Conservation (phyloP, 208 protist species). For the Angomonas ambiguus region DNA sequence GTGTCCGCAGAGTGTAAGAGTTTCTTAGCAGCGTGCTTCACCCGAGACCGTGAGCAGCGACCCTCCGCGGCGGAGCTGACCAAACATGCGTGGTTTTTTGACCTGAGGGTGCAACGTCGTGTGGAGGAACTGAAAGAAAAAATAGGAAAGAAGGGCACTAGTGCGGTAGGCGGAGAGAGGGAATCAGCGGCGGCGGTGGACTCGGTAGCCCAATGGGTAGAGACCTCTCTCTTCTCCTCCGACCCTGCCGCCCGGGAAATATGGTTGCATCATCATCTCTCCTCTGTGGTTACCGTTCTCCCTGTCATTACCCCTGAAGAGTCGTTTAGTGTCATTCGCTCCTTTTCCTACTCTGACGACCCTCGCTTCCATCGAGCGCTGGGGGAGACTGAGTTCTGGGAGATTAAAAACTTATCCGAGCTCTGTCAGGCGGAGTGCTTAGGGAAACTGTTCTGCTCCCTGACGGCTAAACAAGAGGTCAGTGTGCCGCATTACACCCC, state of each 20-base stretch:
- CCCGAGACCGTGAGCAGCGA: constrained; percentile 35
- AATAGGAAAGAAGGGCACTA: constrained; percentile 18
- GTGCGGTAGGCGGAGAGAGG: constrained; percentile 16
- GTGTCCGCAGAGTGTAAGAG: constrained; percentile 44
- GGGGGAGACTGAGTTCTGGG: constrained; percentile 62
- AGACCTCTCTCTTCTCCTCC: constrained; percentile 42
- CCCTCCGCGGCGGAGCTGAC: constrained; percentile 39
- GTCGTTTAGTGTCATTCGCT: constrained; percentile 52
- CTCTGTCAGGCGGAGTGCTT: constrained; percentile 46
- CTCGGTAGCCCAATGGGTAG: constrained; percentile 49
- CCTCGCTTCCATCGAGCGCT: constrained; percentile 43
- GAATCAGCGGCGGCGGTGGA: background rate
- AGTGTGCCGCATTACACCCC: constrained; percentile 52
- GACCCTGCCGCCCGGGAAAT: constrained; percentile 29
- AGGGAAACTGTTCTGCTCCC: constrained; percentile 46
- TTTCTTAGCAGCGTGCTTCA: constrained; percentile 60
- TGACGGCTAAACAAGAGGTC: constrained; percentile 48
- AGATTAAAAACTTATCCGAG: constrained; percentile 28
- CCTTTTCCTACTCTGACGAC: constrained; percentile 43
- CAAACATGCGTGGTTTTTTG: constrained; percentile 53
- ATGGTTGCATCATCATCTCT: constrained; percentile 55
- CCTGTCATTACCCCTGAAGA: constrained; percentile 52
- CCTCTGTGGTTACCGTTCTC: constrained; percentile 51
- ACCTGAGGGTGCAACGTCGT: constrained; percentile 17
- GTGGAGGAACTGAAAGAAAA: constrained; percentile 17